phyloP scores from a whole-genome alignment of 2,329 filamentous ascomycete genomes.

The Graphiopsis chlorocephala region DNA sequence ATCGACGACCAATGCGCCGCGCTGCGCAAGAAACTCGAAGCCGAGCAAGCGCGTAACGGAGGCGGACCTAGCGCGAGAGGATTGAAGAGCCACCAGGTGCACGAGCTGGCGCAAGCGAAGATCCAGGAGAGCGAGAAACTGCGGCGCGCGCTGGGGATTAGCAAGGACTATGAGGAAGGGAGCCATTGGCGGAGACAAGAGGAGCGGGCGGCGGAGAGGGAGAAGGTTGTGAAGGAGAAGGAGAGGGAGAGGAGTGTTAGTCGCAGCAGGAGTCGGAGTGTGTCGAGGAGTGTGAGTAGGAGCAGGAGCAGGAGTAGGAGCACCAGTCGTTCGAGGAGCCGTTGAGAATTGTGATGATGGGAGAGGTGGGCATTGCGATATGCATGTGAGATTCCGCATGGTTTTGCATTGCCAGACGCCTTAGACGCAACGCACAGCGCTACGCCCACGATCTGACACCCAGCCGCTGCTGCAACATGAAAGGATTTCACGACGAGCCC shows the following conservation, averaged over 20 bases:
- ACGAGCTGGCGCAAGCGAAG: slow-evolving; percentile 94
- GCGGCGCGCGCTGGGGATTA: slow-evolving; percentile 81
- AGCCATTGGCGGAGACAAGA: slow-evolving; percentile 83
- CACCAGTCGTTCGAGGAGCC: background rate
- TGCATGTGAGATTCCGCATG: too few relatives aligned
- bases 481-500: background rate
- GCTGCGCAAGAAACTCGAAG: slow-evolving; percentile 62
- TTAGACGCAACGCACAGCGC: background rate
- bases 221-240: slow-evolving; percentile 12
- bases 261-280: background rate
- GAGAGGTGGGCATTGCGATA: background rate
- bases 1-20: slow-evolving; percentile 75
- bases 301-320: background rate
- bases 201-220: slow-evolving; percentile 49
- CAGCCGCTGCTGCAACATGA: background rate
- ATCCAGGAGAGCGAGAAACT: slow-evolving; percentile 91
- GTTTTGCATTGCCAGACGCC: too few relatives aligned
- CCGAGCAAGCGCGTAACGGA: slow-evolving; percentile 52
- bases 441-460: background rate
- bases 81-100: slow-evolving; percentile 89
- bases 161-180: slow-evolving; percentile 80
- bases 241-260: slow-evolving; percentile 1
- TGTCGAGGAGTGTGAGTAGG: background rate
- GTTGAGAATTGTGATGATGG: background rate
- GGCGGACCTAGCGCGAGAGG: slow-evolving; percentile 48